Percentiles rank a stretch among this genome's conserved stretches.
phyloP scores from a whole-genome alignment of 2,329 filamentous ascomycete species.

The Aspergillus pseudoviridinutans region DNA sequence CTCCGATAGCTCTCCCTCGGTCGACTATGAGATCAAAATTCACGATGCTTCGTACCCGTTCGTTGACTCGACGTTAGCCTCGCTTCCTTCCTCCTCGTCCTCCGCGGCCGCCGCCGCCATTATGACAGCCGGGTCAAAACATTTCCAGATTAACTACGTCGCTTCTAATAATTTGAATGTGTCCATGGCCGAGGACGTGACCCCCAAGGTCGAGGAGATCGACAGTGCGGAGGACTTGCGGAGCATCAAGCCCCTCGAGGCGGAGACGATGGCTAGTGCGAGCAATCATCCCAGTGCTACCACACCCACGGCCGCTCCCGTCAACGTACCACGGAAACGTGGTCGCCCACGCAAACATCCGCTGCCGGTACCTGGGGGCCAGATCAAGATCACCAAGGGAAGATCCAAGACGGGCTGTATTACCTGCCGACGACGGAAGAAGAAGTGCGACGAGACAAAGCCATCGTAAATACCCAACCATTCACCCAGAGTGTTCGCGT shows the following conservation, averaged over 20 bases:
- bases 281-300: constrained; percentile 9
- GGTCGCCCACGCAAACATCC: constrained; percentile 82
- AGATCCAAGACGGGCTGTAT: constrained; percentile 56
- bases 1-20: constrained; percentile 18
- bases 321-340: constrained; percentile 55
- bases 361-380: constrained; percentile 53
- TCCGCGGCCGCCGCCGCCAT: constrained; percentile 8
- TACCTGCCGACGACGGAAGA: constrained; percentile 58
- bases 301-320: constrained; percentile 29
- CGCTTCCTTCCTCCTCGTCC: not conserved
- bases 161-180: constrained; percentile 16
- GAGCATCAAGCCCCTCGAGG: constrained; percentile 28
- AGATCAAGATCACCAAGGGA: constrained; percentile 73
- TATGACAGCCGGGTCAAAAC: constrained; percentile 18
- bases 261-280: constrained; percentile 19
- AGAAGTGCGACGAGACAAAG: constrained; percentile 53
- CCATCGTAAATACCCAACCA: constrained; percentile 35
- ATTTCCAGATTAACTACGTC: constrained; percentile 23
- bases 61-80: constrained; percentile 1
- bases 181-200: constrained; percentile 36
- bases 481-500: constrained; percentile 3
- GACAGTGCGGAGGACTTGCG: constrained; percentile 40
- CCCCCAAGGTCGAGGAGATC: constrained; percentile 54
- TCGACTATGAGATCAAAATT: constrained; percentile 19
- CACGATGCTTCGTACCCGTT: constrained; percentile 14